These are phyloP conservation scores for Fusarium vanettenii DNA, from an alignment of 2,329 filamentous ascomycete species.

Conservation along the genomic window DNA sequence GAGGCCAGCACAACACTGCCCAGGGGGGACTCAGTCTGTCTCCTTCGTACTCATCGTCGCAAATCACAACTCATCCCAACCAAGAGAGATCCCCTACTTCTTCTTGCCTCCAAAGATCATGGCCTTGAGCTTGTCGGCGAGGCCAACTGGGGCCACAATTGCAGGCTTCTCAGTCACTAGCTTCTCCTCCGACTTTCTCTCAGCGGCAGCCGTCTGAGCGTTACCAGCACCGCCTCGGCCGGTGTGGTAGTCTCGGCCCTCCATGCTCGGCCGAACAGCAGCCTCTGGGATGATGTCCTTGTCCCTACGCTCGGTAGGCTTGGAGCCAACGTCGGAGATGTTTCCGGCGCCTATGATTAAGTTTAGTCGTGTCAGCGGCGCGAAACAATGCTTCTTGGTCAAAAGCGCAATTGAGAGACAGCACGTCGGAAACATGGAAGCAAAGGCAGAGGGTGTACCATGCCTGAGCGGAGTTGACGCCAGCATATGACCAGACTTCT, in stretches of 20 bases:
- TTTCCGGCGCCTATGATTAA: constrained; percentile 64
- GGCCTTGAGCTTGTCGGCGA: constrained; percentile 69
- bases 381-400: neutral
- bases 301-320: constrained; percentile 58
- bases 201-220: constrained; percentile 53
- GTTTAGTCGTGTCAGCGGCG: constrained; percentile 10
- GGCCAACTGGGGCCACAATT: constrained; percentile 50
- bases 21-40: constrained; percentile 6
- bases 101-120: constrained; percentile 65
- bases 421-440: neutral
- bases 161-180: constrained; percentile 43
- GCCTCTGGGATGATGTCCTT: constrained; percentile 64
- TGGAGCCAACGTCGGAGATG: constrained; percentile 62
- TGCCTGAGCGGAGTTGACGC: constrained; percentile 2
- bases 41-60: constrained; percentile 1
- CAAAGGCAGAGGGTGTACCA: neutral
- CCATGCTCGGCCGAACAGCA: constrained; percentile 61
- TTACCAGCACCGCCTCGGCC: constrained; percentile 72
- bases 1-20: constrained; percentile 1
- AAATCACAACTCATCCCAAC: neutral
- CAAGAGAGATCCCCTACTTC: constrained; percentile 49
- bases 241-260: constrained; percentile 65
- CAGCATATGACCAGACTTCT: neutral
- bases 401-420: neutral
- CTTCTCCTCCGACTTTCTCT: constrained; percentile 47